Evolutionary conservation across 1,284 basidiomycete genomes (phyloP), one percentile per base, ranked within the genome.

Genomic region (Sutorius eximius): DNA sequence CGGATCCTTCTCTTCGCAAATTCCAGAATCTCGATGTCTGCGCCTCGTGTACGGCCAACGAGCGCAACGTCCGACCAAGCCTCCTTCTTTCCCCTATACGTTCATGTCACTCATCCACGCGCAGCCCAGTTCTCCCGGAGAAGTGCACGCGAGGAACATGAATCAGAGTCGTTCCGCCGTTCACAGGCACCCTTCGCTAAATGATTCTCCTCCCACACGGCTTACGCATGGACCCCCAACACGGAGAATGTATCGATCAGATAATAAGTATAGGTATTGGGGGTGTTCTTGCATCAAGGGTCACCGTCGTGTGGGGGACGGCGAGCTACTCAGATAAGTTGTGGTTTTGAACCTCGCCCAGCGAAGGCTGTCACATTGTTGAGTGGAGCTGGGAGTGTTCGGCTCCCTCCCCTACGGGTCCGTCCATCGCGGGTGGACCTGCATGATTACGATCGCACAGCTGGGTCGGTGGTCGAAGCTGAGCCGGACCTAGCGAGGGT

Each of bases 101-200:
- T 27, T 27, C 24, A 27, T 27, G 24, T 27, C 24, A 6, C 24
- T 4, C 24, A 3, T 27, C 5, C 5, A 5, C 24, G 24, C 15
- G 27, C 30, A n/a, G 24, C 16, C 42, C 47, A 41, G 45, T 56
- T 49, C 50, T n/a, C 10, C 55, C 41, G 34, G 55, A 51, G 44
- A 62, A 52, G 48, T 27, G 24, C 24, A 27, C 4, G 42, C n/a
- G 13, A 50, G 10, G 22, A 41, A 60, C 61, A 53, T 52, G 42
- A 47, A 37, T 27, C 24, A 27, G 24, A 27, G 24, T 27, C 24
- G 24, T 27, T 27, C 24, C 5, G 24, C 43, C 45, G n/a, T 38
- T 61, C 61, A 51, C 52, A 64, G 65, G 63, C 45, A 59, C 57
- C 18, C 43, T 62, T 68, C 53, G 45, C 13, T 29, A 44, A 51